Base-by-base conservation (phyloP, 2,329 filamentous ascomycete species). In the Phaeosphaeria sp. region DNA sequence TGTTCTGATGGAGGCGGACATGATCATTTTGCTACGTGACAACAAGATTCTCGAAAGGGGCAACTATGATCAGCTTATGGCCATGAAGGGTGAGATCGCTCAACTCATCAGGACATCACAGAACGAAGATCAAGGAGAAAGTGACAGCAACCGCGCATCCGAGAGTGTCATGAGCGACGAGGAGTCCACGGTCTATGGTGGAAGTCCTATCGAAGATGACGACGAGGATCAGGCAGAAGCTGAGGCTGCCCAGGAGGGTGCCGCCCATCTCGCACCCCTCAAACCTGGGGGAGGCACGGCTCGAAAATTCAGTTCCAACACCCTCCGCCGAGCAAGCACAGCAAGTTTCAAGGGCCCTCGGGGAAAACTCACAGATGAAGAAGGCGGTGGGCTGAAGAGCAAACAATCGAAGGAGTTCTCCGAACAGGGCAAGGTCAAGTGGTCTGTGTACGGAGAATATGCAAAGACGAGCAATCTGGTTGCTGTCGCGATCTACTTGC, bases 391-490 rank as follows among this genome's bases (percentile, higher is more conserved):
- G 53, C 82, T 89, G 70, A 94, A 92, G 79, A 93, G 90, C 46
- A 92, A 89, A 73, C 93, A 97, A 77, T 85, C 84, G 55, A 96
- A 97, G 78, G 95, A 99, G 77, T 90, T 90, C 65, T 85, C 87
- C 1, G 93, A 99, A 77, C 93, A 99, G 79, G 95, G 95, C 71
- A 97, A 98, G 76, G 95, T 99, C 67, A 98, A 97, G 78, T 98
- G 95, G 93, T 86, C 89, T 64, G 94, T 99, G 25, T 99, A 99
- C 73, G 82, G 84, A 18, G 93, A 97, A 78, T 99, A 99, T 72
- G 96, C 95, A 55, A 97, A 92, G 79, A 92, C 92, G 58, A 97
- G 92, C 82, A 97, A 98, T 75, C 78, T 97, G 17, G 81, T 86
- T 55, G 96, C 95, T 13, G 95, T 99, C 9, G 78, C 79, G 17